Percentiles rank a stretch among this genome's conserved stretches.
phyloP scores from a whole-genome alignment of 2,329 filamentous ascomycete genomes.

The Claviceps purpurea region DNA sequence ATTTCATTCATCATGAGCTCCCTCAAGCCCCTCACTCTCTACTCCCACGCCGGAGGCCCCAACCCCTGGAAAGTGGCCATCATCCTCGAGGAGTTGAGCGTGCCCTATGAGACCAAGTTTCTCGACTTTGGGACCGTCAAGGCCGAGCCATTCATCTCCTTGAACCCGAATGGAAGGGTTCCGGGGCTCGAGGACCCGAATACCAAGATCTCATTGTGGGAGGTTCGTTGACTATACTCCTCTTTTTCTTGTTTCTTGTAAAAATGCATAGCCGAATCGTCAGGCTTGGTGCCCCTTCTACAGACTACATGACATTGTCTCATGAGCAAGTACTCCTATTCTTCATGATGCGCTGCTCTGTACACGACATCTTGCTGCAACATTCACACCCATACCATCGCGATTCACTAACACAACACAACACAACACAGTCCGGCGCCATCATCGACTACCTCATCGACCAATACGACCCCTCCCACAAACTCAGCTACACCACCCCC shows the following conservation, averaged over 20 bases:
- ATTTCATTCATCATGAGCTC: neutral
- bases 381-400: too few species aligned
- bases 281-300: too few species aligned
- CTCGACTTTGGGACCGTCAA: slow-evolving; percentile 12
- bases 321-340: too few species aligned
- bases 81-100: slow-evolving; percentile 13
- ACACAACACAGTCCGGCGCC: slow-evolving; percentile 8
- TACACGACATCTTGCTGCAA: too few species aligned
- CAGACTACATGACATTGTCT: too few species aligned
- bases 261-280: neutral
- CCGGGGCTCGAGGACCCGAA: slow-evolving; percentile 12
- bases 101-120: slow-evolving; percentile 10
- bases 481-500: slow-evolving; percentile 5
- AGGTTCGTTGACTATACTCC: slow-evolving; percentile 4
- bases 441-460: slow-evolving; percentile 14
- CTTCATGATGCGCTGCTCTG: too few species aligned
- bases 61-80: slow-evolving; percentile 12
- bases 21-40: slow-evolving; percentile 2
- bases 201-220: slow-evolving; percentile 10
- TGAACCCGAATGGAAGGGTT: slow-evolving; percentile 13
- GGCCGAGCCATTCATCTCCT: slow-evolving; percentile 10
- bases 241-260: neutral
- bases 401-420: neutral
- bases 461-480: slow-evolving; percentile 10
- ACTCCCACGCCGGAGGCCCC: slow-evolving; percentile 3